phyloP scores from a whole-genome alignment of 1,284 basidiomycete species.

The Coriolopsis trogii region DNA sequence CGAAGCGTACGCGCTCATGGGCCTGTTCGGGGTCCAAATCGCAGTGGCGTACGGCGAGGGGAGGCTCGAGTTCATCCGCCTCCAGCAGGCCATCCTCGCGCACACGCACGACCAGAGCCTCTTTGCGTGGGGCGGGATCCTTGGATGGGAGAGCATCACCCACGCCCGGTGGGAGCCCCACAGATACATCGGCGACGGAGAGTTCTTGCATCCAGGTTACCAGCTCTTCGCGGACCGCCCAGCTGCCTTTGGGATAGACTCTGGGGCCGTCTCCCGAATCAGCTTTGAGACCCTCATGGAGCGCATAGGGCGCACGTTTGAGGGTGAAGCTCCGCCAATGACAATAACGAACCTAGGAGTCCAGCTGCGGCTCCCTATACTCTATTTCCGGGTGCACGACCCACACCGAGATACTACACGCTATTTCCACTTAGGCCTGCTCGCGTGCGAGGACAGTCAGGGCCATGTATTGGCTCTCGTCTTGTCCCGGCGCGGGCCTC shows the following conservation, averaged over 20 bases:
- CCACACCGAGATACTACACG: neutral
- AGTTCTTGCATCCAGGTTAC: neutral
- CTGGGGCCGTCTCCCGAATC: neutral
- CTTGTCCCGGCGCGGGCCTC: neutral
- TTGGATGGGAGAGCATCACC: conserved; percentile 4
- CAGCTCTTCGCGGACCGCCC: neutral
- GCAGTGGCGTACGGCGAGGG: conserved; percentile 1
- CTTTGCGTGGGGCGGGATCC: conserved; percentile 6
- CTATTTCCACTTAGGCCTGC: neutral
- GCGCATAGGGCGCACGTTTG: neutral
- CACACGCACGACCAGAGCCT: conserved; percentile 1
- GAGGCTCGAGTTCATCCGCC: neutral
- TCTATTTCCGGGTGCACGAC: conserved; percentile 1
- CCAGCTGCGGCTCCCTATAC: neutral
- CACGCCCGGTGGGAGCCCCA: neutral
- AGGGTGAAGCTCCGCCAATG: neutral
- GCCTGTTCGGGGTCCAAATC: conserved; percentile 1
- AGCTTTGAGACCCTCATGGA: neutral
- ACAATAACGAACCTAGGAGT: neutral
- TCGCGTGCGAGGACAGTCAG: neutral
- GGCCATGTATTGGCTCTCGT: neutral
- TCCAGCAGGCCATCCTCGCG: conserved; percentile 1
- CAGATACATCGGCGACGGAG: neutral
- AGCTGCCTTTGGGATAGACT: neutral
- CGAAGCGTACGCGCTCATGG: conserved; percentile 5